phyloP scores from a whole-genome alignment of 2,329 filamentous ascomycete genomes.

The Trichoderma atrobrunneum region DNA sequence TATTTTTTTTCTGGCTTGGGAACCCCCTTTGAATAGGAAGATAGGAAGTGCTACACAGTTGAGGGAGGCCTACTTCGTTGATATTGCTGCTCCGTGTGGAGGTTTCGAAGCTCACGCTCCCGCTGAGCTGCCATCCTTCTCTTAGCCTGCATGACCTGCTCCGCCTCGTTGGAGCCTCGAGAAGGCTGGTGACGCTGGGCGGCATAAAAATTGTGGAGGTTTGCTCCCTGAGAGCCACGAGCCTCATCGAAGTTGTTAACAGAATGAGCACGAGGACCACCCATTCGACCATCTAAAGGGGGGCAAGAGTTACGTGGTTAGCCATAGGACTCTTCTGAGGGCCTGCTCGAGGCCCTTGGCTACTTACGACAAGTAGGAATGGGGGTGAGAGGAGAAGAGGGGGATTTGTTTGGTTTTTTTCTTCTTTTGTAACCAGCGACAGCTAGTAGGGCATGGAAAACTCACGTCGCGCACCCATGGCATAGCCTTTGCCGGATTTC shows the following conservation, averaged over 20 bases:
- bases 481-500: slow-evolving; percentile 94
- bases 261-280: slow-evolving; percentile 73
- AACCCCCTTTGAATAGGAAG: slow-evolving; percentile 28
- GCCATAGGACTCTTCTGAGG: slow-evolving; percentile 1
- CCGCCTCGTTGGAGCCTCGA: slow-evolving; percentile 82
- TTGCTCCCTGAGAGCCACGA: slow-evolving; percentile 65
- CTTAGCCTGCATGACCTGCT: slow-evolving; percentile 99
- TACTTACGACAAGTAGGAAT: neutral
- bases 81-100: slow-evolving; percentile 99
- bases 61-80: slow-evolving; percentile 94
- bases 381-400: neutral
- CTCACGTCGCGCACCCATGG: slow-evolving; percentile 72
- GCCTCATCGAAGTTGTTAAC: slow-evolving; percentile 78
- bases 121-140: slow-evolving; percentile 98
- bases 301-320: slow-evolving; percentile 9
- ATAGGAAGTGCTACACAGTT: slow-evolving; percentile 62
- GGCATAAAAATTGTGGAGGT: slow-evolving; percentile 91
- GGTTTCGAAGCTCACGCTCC: slow-evolving; percentile 98
- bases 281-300: slow-evolving; percentile 65
- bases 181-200: slow-evolving; percentile 86
- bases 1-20: slow-evolving; percentile 22
- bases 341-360: slow-evolving; percentile 4
- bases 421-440: neutral
- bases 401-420: neutral
- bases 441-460: slow-evolving; percentile 43